Percentiles rank a stretch among this genome's conserved stretches.
Conservation (phyloP, 176 grass and related monocot species). For the Canna indica region DNA sequence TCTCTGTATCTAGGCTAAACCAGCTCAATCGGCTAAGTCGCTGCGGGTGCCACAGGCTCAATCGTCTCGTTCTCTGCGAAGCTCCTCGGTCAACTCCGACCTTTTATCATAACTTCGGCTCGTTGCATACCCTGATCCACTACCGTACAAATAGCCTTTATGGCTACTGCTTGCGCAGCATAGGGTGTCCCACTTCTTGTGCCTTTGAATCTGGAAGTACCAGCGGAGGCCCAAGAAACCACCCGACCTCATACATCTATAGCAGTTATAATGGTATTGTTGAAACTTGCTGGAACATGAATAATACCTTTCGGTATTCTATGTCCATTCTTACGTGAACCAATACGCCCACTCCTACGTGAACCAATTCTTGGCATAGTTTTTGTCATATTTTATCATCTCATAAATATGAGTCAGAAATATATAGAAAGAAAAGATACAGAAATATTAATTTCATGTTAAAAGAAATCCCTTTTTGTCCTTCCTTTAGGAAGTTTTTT, state of each 20-base stretch:
- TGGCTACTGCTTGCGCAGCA: background rate
- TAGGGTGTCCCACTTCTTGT: background rate
- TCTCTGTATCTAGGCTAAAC: too few relatives aligned
- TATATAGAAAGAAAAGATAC: background rate
- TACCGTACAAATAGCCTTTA: background rate
- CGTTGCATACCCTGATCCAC: background rate
- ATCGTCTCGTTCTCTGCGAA: too few relatives aligned
- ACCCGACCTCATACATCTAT: background rate
- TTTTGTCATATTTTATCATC: background rate
- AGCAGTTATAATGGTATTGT: too few relatives aligned
- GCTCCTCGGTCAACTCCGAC: too few relatives aligned
- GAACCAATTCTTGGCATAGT: too few relatives aligned
- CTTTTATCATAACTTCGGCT: background rate
- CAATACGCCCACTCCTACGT: too few relatives aligned
- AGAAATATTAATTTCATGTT: background rate
- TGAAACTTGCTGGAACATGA: too few relatives aligned
- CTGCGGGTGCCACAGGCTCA: too few relatives aligned
- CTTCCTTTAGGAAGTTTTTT: too few relatives aligned
- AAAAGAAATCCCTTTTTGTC: background rate
- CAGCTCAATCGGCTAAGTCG: too few relatives aligned
- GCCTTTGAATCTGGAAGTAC: background rate
- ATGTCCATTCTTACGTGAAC: too few relatives aligned
- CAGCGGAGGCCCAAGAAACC: background rate
- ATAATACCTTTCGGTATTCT: too few relatives aligned
- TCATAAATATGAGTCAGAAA: background rate